A percentile compares a stretch with the other conserved stretches of the same genome.
Conservation (phyloP, 1,284 basidiomycete species). For the Trametes pubescens region DNA sequence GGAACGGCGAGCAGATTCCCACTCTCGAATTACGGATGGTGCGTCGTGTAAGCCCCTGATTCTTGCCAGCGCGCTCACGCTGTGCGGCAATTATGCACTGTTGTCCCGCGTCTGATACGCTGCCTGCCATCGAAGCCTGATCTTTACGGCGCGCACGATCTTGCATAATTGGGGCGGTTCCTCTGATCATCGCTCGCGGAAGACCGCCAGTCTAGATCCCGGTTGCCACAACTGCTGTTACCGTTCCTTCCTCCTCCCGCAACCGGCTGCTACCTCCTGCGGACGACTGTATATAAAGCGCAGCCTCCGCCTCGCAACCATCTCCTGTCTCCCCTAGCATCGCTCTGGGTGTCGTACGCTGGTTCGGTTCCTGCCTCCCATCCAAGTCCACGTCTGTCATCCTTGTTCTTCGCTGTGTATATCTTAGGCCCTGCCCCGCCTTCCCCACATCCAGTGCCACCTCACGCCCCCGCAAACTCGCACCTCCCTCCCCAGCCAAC, state of each 20-base stretch:
- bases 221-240: conserved; percentile 27
- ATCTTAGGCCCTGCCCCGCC: conserved; percentile 19
- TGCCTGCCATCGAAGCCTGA: conserved; percentile 29
- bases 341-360: conserved; percentile 23
- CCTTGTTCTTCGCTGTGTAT: conserved; percentile 28
- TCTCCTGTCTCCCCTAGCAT: conserved; percentile 32
- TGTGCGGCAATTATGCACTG: conserved; percentile 29
- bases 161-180: conserved; percentile 34
- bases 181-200: conserved; percentile 36
- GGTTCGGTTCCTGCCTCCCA: conserved; percentile 20
- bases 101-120: conserved; percentile 32
- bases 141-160: conserved; percentile 30
- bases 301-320: conserved; percentile 23
- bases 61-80: conserved; percentile 6
- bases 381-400: conserved; percentile 20
- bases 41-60: conserved; percentile 12
- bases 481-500: conserved; percentile 15
- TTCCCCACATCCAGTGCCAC: conserved; percentile 21
- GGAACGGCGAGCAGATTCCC: conserved; percentile 20
- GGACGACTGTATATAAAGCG: conserved; percentile 26
- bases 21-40: conserved; percentile 17
- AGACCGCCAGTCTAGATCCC: conserved; percentile 35
- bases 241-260: conserved; percentile 14
- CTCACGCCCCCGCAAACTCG: conserved; percentile 18
- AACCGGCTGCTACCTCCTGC: conserved; percentile 21